Evolutionary conservation across 352 stramenopile species (phyloP).

Genomic region (Phytophthora niederhauseri): DNA sequence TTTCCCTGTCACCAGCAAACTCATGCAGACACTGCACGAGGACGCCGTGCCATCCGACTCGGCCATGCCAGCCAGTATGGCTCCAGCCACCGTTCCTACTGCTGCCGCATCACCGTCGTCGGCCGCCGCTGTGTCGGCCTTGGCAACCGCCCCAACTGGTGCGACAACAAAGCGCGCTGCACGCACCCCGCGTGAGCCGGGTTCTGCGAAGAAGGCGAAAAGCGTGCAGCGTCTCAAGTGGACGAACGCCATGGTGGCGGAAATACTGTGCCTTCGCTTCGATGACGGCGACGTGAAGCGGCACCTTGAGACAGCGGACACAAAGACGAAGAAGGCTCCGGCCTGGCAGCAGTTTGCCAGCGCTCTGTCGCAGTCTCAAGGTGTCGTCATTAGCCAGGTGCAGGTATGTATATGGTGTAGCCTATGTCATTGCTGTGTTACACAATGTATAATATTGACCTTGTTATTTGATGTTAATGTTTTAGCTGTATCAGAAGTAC

Average conservation of each 20-base stretch:
- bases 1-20: not conserved
- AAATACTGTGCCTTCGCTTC: constrained; percentile 5
- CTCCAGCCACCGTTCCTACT: not conserved
- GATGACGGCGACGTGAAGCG: constrained; percentile 1
- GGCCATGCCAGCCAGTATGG: not conserved
- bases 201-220: not conserved
- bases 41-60: not conserved
- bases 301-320: constrained; percentile 9
- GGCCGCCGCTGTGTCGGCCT: not conserved
- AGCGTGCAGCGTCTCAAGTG: constrained; percentile 21
- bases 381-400: constrained; percentile 5
- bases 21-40: not conserved
- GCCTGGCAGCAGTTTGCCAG: constrained; percentile 12
- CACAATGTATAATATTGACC: constrained; percentile 1
- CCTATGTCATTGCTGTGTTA: not conserved
- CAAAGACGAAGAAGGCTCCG: constrained; percentile 10
- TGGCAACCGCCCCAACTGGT: not conserved
- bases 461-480: not conserved
- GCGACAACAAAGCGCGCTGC: not conserved
- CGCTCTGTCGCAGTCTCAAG: constrained; percentile 3
- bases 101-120: not conserved
- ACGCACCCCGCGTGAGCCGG: not conserved
- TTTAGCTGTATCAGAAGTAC: constrained; percentile 13
- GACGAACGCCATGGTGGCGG: constrained; percentile 10
- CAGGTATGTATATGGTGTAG: constrained; percentile 6